phyloP scores from a whole-genome alignment of 2,329 filamentous ascomycete species.

The Colletotrichum higginsianum region DNA sequence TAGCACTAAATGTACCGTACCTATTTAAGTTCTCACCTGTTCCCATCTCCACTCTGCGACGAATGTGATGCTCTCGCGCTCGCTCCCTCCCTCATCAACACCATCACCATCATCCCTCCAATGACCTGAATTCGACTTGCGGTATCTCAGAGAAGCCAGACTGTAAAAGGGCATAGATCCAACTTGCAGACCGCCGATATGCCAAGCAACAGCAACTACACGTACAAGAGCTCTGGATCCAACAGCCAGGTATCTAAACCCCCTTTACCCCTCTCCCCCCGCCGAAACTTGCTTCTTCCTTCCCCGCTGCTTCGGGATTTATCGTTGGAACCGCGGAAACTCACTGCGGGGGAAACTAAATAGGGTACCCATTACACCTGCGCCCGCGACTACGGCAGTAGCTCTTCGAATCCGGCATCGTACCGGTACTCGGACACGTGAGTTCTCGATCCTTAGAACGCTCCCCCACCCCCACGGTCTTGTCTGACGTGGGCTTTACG shows the following conservation, averaged over 20 bases:
- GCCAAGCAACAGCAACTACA: constrained; percentile 51
- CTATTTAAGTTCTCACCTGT: constrained; percentile 14
- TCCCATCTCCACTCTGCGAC: constrained; percentile 10
- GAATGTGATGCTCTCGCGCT: background rate
- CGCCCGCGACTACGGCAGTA: constrained; percentile 72
- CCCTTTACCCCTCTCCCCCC: background rate
- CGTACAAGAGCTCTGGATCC: constrained; percentile 68
- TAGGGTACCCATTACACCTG: constrained; percentile 77
- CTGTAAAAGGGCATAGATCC: background rate
- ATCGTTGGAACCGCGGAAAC: background rate
- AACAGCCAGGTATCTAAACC: constrained; percentile 70
- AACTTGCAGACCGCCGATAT: constrained; percentile 35
- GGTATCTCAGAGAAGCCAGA: background rate
- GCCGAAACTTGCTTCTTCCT: background rate
- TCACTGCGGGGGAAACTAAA: background rate
- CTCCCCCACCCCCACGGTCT: background rate
- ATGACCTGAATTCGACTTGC: background rate
- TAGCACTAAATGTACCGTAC: no score
- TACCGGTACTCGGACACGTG: constrained; percentile 79
- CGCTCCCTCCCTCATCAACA: background rate
- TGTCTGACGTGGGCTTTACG: constrained; percentile 13
- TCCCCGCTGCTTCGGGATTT: background rate
- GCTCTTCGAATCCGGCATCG: constrained; percentile 68
- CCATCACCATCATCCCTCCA: background rate
- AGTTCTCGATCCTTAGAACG: constrained; percentile 43